Conservation (phyloP, 208 protist species). For the Trichomonas gallinae region DNA sequence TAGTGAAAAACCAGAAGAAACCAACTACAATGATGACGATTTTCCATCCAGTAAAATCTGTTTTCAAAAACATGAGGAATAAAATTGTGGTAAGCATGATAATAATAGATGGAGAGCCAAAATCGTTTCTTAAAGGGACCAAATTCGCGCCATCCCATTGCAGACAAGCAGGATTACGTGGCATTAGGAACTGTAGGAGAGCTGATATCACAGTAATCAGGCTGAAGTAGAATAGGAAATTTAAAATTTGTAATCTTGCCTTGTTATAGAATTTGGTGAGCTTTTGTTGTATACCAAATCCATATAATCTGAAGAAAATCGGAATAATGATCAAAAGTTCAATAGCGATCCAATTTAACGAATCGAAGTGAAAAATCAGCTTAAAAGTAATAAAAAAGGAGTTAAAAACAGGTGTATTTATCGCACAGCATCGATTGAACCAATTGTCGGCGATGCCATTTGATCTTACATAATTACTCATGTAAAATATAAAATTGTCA, state of each 20-base stretch:
- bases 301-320: constrained; percentile 3
- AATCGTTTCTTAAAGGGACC: not conserved
- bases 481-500: no score
- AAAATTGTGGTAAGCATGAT: not conserved
- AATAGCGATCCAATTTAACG: not conserved
- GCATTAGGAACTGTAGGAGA: not conserved
- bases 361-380: not conserved
- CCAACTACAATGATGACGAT: not conserved
- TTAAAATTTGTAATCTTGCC: not conserved
- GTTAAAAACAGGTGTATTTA: not conserved
- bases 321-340: not conserved
- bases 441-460: not conserved
- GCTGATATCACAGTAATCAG: not conserved
- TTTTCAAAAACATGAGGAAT: not conserved
- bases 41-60: not conserved
- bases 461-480: not conserved
- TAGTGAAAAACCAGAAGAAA: not conserved
- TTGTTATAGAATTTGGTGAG: not conserved
- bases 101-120: not conserved
- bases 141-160: not conserved
- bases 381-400: not conserved
- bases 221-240: not conserved
- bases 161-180: not conserved
- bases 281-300: not conserved
- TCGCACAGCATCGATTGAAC: not conserved